Base-by-base conservation (phyloP, 495 filamentous ascomycete species). In the Astrothelium macrocarpum region DNA sequence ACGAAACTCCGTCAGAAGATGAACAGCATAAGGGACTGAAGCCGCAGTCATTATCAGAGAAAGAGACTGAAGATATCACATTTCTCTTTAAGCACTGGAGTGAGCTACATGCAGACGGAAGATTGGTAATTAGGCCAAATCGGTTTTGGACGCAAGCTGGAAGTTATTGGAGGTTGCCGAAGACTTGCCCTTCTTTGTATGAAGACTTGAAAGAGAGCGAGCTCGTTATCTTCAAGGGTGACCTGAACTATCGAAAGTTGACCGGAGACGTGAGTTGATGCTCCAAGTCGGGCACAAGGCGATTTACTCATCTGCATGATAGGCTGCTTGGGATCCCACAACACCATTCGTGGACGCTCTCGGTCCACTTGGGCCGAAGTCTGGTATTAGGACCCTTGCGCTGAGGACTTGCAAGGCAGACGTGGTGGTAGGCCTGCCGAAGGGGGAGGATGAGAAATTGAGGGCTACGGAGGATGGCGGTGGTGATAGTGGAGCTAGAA, bases 331-430 rank as follows among this genome's bases (percentile, higher is more conserved):
- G 94, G 84, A 90, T 67, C 82, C 94, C 3, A 90, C 91, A 0
- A 97, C 91, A 2, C 86, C 86, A 1, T 98, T 97, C 75, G 79
- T 81, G 9, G 80, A 86, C 65, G 93, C 95, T 23, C 90, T 97
- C 68, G 94, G 94, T 16, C 89, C 91, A 1, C 72, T 98, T 16
- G 93, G 94, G 1, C 83, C 84, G 0, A 84, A 83, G 2, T 93
- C 88, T 0, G 90, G 89, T 1, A 73, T 97, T 45, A 90, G 94
- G 62, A 79, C 89, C 0, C 78, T 98, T 62, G 86, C 92, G 7
- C 82, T 98, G 68, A 83, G 95, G 46, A 97, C 94, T 1, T 96
- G 92, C 78, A 97, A 97, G 76, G 93, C 92, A 1, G 94, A 98
- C 74, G 87, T 90, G 20, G 90, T 97, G 1, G 92, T 95, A n/a